Base-by-base conservation (phyloP, 768 basidiomycete genomes). In the Kwoniella dejecticola region DNA sequence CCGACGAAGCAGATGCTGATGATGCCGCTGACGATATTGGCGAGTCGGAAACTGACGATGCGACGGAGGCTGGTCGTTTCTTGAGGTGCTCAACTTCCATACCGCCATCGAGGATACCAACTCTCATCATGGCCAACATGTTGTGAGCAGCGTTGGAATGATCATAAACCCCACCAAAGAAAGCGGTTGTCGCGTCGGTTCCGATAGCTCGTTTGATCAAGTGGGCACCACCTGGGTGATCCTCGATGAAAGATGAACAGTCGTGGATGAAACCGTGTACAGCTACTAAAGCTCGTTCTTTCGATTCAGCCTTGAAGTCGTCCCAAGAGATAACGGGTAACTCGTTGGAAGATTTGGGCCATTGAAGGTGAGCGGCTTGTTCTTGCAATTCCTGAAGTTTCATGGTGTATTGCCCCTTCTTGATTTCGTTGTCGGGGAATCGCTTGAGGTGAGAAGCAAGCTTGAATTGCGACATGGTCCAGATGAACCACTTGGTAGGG, bases 241-340 rank as follows among this genome's bases (percentile, higher is more conserved):
- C 90, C 42, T 92, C 89, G 59, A 89, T 84, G 81, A 95, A 96
- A 17, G 83, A 80, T 0, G 87, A 83, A 44, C 91, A 87, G 60
- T 95, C 93, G 74, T 95, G 93, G 55, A 97, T 94, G 82, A 91
- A 93, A 15, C 93, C 93, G 33, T 91, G 88, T 60, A 97, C 82
- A 67, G 91, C 86, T 58, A 95, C 85, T 27, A 95, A 81, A 13
- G 91, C 89, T 12, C 93, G 87, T 66, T 85, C 87, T 72, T 84
- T 80, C 11, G 88, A 79, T 77, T 95, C 92, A 64, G 88, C 84
- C 75, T 88, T 88, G 85, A 88, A 95, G 74, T 86, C 86, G 41
- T 92, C 90, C 91, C 91, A 95, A 56, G 82, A 85, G 70, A 94
- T 85, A 55, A 96, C 83, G 2, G 89, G 89, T 24, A 97, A 81